Conservation (phyloP, 2,329 filamentous ascomycete genomes). For the Colletotrichum gigasporum region DNA sequence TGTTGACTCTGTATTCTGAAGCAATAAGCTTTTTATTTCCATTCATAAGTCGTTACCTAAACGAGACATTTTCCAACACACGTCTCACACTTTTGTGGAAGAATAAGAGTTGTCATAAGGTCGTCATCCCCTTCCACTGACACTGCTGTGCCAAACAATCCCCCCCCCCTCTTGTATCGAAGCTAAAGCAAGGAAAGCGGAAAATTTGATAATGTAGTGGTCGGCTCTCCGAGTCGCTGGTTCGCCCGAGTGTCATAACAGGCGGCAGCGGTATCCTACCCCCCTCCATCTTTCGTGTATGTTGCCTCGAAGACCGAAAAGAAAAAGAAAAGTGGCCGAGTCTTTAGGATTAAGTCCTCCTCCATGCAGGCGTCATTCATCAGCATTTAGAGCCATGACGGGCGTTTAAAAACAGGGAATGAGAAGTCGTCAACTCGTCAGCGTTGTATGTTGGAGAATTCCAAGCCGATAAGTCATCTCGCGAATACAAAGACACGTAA, state of each 20-base stretch:
- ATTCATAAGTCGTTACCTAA: slow-evolving; percentile 51
- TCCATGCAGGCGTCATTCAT: slow-evolving; percentile 56
- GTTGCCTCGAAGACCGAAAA: slow-evolving; percentile 12
- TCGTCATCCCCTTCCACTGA: slow-evolving; percentile 42
- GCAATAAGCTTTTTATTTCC: slow-evolving; percentile 46
- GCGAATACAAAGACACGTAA: slow-evolving; percentile 40
- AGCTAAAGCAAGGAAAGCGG: slow-evolving; percentile 24
- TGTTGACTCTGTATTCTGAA: slow-evolving; percentile 5
- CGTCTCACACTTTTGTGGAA: slow-evolving; percentile 49
- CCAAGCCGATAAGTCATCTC: slow-evolving; percentile 40
- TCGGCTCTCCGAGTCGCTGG: slow-evolving; percentile 4
- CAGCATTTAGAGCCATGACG: slow-evolving; percentile 52
- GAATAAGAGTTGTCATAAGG: slow-evolving; percentile 39
- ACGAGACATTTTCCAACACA: slow-evolving; percentile 48
- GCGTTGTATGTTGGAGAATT: slow-evolving; percentile 39
- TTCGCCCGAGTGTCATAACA: slow-evolving; percentile 29
- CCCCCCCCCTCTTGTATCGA: slow-evolving; percentile 22
- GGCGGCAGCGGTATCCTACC: not conserved
- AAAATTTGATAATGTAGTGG: slow-evolving; percentile 25
- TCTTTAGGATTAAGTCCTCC: slow-evolving; percentile 37
- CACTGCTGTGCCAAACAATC: slow-evolving; percentile 5
- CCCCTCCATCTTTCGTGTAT: slow-evolving; percentile 27
- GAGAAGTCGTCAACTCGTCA: slow-evolving; percentile 49
- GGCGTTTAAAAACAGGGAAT: slow-evolving; percentile 45
- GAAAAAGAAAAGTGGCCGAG: slow-evolving; percentile 24